Evolutionary conservation across 306 rosid species (phyloP), one percentile per base, ranked within the genome.

Genomic region (Dryas octopetala): DNA sequence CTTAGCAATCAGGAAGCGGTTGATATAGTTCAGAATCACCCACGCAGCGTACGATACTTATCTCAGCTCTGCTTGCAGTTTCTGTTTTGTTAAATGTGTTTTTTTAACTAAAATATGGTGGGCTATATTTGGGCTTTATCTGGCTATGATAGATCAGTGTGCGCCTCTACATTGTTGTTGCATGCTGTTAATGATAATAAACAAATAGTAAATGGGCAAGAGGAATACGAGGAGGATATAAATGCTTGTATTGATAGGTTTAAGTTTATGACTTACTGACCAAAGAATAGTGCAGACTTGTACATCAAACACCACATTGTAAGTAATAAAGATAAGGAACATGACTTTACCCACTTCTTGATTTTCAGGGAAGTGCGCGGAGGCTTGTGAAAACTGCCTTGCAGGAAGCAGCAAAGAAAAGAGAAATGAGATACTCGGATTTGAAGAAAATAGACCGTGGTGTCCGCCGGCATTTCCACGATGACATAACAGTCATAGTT

Each of bases 341-440:
- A 71, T 66, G 74, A 71, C 78, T 73, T 68, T 15, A 8, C 57
- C 16, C 61, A 44, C 66, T 62, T 75, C 14, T 49, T 76, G 50
- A 9, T 63, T 71, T 70, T 79, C 91, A 92, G 98, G 98, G 98
- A 81, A 90, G 88, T 73, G 98, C 98, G 43, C 83, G 91, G 82
- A 88, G 88, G 80, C 88, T 92, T 66, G 89, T 92, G 79, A 90
- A 87, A 87, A 78, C 81, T 47, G 94, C 98, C 62, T 79, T 90
- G 78, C 91, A 76, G 76, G 98, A 87, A 81, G 98, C 98, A n/a
- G 98, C 98, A 7, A 92, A 90, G 78, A 90, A 92, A 75, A 81
- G 98, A 79, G 98, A 92, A 86, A 92, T 92, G 97, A 89, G 97
- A 71, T 92, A 92, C 83, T 88, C 97, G 2, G 97, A 92, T 76